Base-by-base conservation (phyloP, 2,329 filamentous ascomycete genomes). In the Graphiopsis chlorocephala region DNA sequence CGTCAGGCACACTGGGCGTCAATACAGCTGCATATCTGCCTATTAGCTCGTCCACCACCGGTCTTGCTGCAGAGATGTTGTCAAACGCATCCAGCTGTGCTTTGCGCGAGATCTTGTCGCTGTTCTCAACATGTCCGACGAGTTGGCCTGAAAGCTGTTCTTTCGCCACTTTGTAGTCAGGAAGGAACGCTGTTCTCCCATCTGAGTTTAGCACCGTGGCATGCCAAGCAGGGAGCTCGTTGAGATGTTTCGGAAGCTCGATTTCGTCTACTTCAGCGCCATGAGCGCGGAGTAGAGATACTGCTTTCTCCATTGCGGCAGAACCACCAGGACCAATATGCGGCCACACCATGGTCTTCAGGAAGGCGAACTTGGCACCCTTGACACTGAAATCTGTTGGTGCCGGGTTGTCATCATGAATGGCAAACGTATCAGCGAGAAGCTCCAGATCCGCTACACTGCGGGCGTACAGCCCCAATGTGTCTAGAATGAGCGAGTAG, bases 401-500 rank as follows among this genome's bases (percentile, higher is more conserved):
- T 0, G 67, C 20, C 1, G 74, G 72, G 0, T 78, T 73, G 63
- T 88, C 83, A 64, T 89, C 86, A 1, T 77, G 68, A 0, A 90
- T 70, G 0, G 76, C 77, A 64, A 89, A 88, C 0, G 83, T 77
- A 8, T 84, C 81, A 1, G 83, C 78, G 0, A 90, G 72, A 0
- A 89, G 73, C 35, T 86, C 76, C 0, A 91, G 72, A 65, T 90
- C 88, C 1, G 82, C 82, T 0, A 88, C 78, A 6, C 78, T 82
- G 0, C 88, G 82, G 0, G 85, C 81, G 64, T 84, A 89, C 14
- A 89, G 76, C 1, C 88, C 88, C 0, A 88, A 70, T 0, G 88
- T 90, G 69, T 90, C 88, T 6, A 87, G 78, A 1, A 81, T 85
- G 0, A 85, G 75, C 0, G 85, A 84, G 68, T 84, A 88, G 1